These are phyloP conservation scores for Cenchrus purpureus DNA, from an alignment of 176 grass and related monocot genomes.

Conservation along the genomic window DNA sequence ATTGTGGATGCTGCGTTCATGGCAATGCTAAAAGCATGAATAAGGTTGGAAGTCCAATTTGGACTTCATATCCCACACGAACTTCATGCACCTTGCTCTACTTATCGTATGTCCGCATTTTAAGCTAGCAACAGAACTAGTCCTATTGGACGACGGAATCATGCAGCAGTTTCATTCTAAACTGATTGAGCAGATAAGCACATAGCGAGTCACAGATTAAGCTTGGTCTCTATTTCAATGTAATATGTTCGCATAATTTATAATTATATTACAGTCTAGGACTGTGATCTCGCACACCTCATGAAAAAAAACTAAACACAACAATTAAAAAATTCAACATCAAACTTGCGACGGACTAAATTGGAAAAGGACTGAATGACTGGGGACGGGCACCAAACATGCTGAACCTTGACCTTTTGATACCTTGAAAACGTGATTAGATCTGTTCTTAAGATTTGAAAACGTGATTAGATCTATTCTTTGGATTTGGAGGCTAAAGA, in stretches of 20 bases:
- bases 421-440: neutral
- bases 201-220: neutral
- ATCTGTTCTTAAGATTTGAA: neutral
- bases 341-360: neutral
- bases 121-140: neutral
- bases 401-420: neutral
- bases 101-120: neutral
- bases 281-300: neutral
- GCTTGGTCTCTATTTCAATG: too few relatives aligned
- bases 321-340: neutral
- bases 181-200: neutral
- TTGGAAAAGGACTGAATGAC: neutral
- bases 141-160: neutral
- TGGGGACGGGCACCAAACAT: neutral
- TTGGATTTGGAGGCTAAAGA: neutral
- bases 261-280: neutral
- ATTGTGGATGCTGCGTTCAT: neutral
- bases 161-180: neutral
- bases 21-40: slow-evolving; percentile 16
- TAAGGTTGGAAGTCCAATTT: slow-evolving; percentile 11
- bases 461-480: neutral
- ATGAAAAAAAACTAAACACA: neutral
- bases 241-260: neutral
- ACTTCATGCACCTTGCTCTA: slow-evolving; percentile 1
- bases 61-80: slow-evolving; percentile 3